Base-by-base conservation (phyloP, 1,284 basidiomycete genomes). In the Sparassis latifolia region DNA sequence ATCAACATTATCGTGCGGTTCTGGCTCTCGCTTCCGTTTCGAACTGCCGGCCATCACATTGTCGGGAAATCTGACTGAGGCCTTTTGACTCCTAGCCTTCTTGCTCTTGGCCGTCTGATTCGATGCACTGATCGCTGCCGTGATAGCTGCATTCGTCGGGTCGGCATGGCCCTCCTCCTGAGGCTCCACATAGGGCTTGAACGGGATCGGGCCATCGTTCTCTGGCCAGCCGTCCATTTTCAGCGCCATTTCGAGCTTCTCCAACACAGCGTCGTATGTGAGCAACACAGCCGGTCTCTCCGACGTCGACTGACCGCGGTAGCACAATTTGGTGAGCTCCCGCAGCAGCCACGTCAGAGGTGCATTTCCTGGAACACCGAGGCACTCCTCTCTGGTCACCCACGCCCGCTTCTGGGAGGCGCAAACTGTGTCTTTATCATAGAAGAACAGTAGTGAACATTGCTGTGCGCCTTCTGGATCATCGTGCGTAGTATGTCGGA, bases 401-500 rank as follows among this genome's bases (percentile, higher is more conserved):
- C 35, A 37, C 12, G 6, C 35, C 0, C 6, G 6, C 35, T 37
- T 37, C 35, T 1, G 7, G 7, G 35, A 6, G 7, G 6, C 12
- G 1, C 35, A 37, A 6, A 12, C n/a, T n/a, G n/a, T n/a, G 6
- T 37, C 35, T 1, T 37, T 12, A 1, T 37, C 35, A 37, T 12
- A 1, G 1, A 6, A 6, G 35, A 37, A 37, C 7, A 37, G 35
- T 1, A 37, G 6, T 6, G 6, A 6, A 12, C 35, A 37, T 1
- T 6, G 6, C 0, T 6, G 1, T 1, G 35, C 7, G 12, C 35
- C 35, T 6, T 37, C 35, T 6, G 35, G 35, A 39, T 40, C 9
- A 2, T 40, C 27, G 30, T 54, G 51, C 0, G 43, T 9, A 6
- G 54, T 54, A 33, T 59, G 51, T 2, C 53, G 53, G 2, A 57